These are phyloP conservation scores for Phycomyces nitens DNA, from an alignment of 192 early-diverging fungal genomes.

Conservation along the genomic window DNA sequence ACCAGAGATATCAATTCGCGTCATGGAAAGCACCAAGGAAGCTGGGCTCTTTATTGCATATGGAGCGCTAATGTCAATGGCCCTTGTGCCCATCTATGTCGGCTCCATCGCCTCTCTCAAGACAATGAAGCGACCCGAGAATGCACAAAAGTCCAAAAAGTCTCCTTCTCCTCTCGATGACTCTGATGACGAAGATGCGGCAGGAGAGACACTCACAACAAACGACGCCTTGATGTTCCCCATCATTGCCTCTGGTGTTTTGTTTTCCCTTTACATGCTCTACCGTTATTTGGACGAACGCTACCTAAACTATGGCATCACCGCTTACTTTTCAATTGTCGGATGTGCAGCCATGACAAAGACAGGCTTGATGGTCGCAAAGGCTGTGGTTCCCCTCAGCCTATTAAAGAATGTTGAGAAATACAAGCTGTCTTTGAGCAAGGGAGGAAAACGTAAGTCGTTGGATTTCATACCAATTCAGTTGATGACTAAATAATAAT, in stretches of 20 bases:
- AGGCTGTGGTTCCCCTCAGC: conserved; percentile 41
- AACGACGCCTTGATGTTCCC: conserved; percentile 94
- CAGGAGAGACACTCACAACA: conserved; percentile 74
- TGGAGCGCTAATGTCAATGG: conserved; percentile 79
- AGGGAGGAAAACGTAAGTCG: conserved; percentile 63
- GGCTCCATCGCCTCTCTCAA: conserved; percentile 71
- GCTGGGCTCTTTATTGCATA: conserved; percentile 74
- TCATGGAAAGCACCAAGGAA: not conserved
- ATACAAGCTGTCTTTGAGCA: conserved; percentile 68
- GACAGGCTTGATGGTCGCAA: conserved; percentile 48
- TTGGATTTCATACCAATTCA: too few relatives aligned
- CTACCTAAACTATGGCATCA: conserved; percentile 10
- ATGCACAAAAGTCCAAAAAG: conserved; percentile 38
- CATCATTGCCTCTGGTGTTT: conserved; percentile 76
- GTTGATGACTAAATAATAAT: too few relatives aligned
- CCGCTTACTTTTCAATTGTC: conserved; percentile 77
- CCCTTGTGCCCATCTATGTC: conserved; percentile 81
- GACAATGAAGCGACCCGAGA: conserved; percentile 27
- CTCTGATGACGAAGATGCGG: conserved; percentile 66
- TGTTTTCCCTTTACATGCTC: conserved; percentile 81
- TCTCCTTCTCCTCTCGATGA: conserved; percentile 42
- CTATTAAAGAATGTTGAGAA: conserved; percentile 57
- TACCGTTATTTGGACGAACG: conserved; percentile 57
- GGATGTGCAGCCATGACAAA: conserved; percentile 78
- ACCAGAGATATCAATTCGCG: too few relatives aligned